A percentile compares a stretch with the other conserved stretches of the same genome.
Evolutionary conservation across 2,329 filamentous ascomycete genomes (phyloP).

Genomic region (Apiospora koreana): DNA sequence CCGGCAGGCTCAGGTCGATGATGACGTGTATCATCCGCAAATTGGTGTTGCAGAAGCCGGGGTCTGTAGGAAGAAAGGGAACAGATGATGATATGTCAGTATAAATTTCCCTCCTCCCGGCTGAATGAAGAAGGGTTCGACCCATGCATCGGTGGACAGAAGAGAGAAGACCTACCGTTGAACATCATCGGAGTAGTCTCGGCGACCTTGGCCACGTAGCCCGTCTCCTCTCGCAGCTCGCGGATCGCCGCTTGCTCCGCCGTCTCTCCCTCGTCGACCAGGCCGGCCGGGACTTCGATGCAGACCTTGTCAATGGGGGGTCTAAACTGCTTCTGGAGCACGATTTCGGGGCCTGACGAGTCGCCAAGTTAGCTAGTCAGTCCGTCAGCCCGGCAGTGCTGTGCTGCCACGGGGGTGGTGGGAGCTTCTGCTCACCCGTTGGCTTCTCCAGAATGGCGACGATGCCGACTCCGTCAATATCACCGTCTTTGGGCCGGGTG

Average conservation of each 20-base stretch:
- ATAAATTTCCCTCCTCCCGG: no score
- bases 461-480: slow-evolving; percentile 74
- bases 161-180: slow-evolving; percentile 20
- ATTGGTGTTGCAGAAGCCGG: slow-evolving; percentile 68
- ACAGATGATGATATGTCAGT: no score
- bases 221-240: slow-evolving; percentile 68
- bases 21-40: slow-evolving; percentile 71
- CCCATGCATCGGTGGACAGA: not conserved
- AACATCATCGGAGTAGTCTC: slow-evolving; percentile 46
- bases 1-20: slow-evolving; percentile 68
- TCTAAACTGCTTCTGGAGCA: slow-evolving; percentile 69
- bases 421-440: slow-evolving; percentile 35
- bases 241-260: slow-evolving; percentile 62
- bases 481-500: slow-evolving; percentile 61
- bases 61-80: slow-evolving; percentile 41
- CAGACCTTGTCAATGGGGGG: slow-evolving; percentile 60
- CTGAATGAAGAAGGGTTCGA: not conserved
- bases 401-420: not conserved
- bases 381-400: no score
- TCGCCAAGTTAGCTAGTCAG: not conserved
- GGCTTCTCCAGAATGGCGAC: slow-evolving; percentile 65
- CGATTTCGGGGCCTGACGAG: slow-evolving; percentile 48
- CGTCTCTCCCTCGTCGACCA: slow-evolving; percentile 64
- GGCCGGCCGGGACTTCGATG: slow-evolving; percentile 66
- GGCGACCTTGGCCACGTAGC: slow-evolving; percentile 56